Percentiles rank a stretch among this genome's conserved stretches.
These are phyloP conservation scores for Amaranthus cruentus DNA, from an alignment of 148 eudicot species.

Conservation along the genomic window DNA sequence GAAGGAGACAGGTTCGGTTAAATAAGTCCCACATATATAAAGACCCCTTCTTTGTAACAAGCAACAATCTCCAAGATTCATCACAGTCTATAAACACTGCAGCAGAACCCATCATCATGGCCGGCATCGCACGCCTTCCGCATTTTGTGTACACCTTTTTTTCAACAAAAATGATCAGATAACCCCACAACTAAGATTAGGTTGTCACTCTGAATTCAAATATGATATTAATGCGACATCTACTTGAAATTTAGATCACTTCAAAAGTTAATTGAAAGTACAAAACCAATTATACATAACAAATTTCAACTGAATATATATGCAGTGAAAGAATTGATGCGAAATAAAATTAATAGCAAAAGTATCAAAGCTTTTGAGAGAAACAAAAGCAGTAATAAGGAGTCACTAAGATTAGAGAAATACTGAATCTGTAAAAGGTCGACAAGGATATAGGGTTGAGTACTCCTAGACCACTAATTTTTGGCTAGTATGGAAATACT, in stretches of 20 bases:
- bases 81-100: slow-evolving; percentile 89
- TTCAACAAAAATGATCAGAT: slow-evolving; percentile 16
- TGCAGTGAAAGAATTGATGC: not conserved
- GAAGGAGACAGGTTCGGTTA: slow-evolving; percentile 71
- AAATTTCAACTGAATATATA: not conserved
- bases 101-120: slow-evolving; percentile 92
- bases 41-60: slow-evolving; percentile 85
- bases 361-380: not conserved
- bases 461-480: too few relatives aligned
- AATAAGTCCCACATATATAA: slow-evolving; percentile 87
- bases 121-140: slow-evolving; percentile 92
- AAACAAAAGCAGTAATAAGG: not conserved
- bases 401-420: too few relatives aligned
- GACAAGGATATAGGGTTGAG: too few relatives aligned
- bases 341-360: not conserved
- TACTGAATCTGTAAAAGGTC: too few relatives aligned
- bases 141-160: slow-evolving; percentile 81
- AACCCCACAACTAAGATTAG: slow-evolving; percentile 4
- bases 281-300: not conserved
- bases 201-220: not conserved
- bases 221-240: not conserved
- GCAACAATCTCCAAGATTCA: slow-evolving; percentile 86
- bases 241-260: not conserved
- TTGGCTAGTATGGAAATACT: too few relatives aligned
- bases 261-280: too few relatives aligned